Base-by-base conservation (phyloP, 441 rosid genomes). In the Erodium chrysanthum region DNA sequence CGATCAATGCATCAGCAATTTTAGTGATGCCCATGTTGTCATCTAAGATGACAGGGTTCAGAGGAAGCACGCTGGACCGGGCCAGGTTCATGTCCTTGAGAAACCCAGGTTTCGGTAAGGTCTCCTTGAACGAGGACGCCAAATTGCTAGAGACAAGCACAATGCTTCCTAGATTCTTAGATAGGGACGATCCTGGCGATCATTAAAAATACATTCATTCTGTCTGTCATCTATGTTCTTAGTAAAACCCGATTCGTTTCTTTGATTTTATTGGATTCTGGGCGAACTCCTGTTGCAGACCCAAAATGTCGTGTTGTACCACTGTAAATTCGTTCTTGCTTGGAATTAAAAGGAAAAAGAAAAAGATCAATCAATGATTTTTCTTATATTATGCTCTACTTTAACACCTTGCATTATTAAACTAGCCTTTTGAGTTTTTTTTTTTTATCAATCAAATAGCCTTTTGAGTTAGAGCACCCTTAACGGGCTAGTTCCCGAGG, bases 21-120 rank as follows among this genome's bases (percentile, higher is more conserved):
- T 84, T 93, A 0, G 98, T 93, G 65, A 93, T 93, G 96, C 97
- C 97, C 15, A 93, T 93, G 97, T 87, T 91, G 61, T 93, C 97
- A 27, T 91, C 98, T 9, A 93, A 85, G 86, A 85, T 86, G 7
- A 90, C 94, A 59, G 97, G 96, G 35, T 93, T 93, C 68, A 84
- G 97, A 79, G 90, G 93, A 59, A 86, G 76, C 9, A 80, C 83
- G 22, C 70, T 89, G 5, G 93, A 93, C 73, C 76, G 93, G 48
- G 83, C 86, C 0, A 85, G 87, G 81, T 66, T 85, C 17, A 76
- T 89, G 61, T 84, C 93, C n/a, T 65, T 91, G 76, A 84, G 82
- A 84, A 86, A 76, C 75, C 78, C 85, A 3, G 83, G 87, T 67
- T 93, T 95, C 96, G 83, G 85, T 76, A 84, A 75, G 74, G 81